Evolutionary conservation across 1,284 basidiomycete genomes (phyloP).

Genomic region (Takashimella tepidaria): DNA sequence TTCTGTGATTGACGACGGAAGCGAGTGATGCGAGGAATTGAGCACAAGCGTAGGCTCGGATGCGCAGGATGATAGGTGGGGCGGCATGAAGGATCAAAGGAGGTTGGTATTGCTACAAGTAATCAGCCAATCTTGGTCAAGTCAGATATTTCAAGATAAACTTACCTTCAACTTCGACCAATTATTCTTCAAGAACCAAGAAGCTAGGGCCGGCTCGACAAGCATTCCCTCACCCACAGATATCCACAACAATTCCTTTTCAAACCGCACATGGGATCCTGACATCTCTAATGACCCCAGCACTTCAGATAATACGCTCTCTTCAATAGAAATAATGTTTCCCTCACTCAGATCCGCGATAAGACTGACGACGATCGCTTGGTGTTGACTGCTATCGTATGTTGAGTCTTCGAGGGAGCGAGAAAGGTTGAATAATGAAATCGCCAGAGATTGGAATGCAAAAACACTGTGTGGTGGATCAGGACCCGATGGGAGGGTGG

Average conservation of each 20-base stretch:
- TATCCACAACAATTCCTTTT: slow-evolving; percentile 38
- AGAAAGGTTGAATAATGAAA: slow-evolving; percentile 27
- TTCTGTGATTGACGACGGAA: slow-evolving; percentile 7
- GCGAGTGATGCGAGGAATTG: slow-evolving; percentile 24
- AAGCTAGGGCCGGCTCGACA: slow-evolving; percentile 13
- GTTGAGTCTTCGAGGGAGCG: slow-evolving; percentile 24
- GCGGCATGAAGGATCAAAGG: slow-evolving; percentile 32
- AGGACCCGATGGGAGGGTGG: slow-evolving; percentile 19
- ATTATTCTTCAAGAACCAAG: slow-evolving; percentile 26
- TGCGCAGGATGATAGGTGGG: slow-evolving; percentile 19
- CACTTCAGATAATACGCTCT: slow-evolving; percentile 15
- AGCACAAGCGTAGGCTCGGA: slow-evolving; percentile 22
- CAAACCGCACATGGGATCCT: slow-evolving; percentile 17
- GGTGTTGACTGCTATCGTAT: slow-evolving; percentile 19
- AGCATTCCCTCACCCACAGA: slow-evolving; percentile 20
- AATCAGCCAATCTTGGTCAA: neutral
- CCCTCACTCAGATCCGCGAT: slow-evolving; percentile 26
- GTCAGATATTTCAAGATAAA: no score
- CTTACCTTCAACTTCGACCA: slow-evolving; percentile 22
- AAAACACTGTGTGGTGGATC: slow-evolving; percentile 22
- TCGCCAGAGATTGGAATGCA: slow-evolving; percentile 28
- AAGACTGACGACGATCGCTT: slow-evolving; percentile 17
- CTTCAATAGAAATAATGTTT: slow-evolving; percentile 25
- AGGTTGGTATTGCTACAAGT: slow-evolving; percentile 27
- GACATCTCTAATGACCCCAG: slow-evolving; percentile 10